Base-by-base conservation (phyloP, 2,329 filamentous ascomycete species). In the Fusarium hainanense region DNA sequence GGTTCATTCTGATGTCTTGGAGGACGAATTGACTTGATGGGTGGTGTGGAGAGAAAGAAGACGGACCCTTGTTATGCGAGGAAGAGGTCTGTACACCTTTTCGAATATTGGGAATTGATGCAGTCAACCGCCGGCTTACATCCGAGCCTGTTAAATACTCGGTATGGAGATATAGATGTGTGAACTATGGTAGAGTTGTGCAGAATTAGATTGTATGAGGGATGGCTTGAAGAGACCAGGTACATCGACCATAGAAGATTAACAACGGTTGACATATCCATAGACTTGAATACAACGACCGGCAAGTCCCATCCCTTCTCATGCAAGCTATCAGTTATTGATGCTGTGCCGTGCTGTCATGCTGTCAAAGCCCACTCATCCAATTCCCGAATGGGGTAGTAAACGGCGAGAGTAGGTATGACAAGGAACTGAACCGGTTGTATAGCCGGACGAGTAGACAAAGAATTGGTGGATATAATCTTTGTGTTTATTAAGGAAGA, bases 21-120 rank as follows among this genome's bases (percentile, higher is more conserved):
- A 37, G 18, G 18, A 37, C 23, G 34, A 42, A 51, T 51, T 28
- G 32, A 21, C 23, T 42, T 21, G 49, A 41, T 63, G 54, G 71
- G 69, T 72, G 71, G 71, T 70, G 66, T 69, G 66, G 69, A 63
- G 70, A 58, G 62, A 58, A 61, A 62, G 62, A 60, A 57, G 48
- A 55, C 44, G 25, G 54, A 72, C 67, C 71, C 71, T 74, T 72
- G 71, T 41, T 69, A 20, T 60, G 47, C 47, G 20, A 32, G 56
- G 55, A 59, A 43, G 51, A 65, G 60, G 59, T 74, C 58, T 74
- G 64, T 44, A 62, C 71, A 74, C 71, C 71, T 58, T 65, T 25
- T 54, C 21, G 18, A 14, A 47, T 11, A 47, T 47, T n/a, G 11
- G 18, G 27, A 47, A n/a, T 47, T 57, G 59, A 57, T 68, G 54